Evolutionary conservation across 2,329 filamentous ascomycete species (phyloP).

Genomic region (Aspergillus sp.): DNA sequence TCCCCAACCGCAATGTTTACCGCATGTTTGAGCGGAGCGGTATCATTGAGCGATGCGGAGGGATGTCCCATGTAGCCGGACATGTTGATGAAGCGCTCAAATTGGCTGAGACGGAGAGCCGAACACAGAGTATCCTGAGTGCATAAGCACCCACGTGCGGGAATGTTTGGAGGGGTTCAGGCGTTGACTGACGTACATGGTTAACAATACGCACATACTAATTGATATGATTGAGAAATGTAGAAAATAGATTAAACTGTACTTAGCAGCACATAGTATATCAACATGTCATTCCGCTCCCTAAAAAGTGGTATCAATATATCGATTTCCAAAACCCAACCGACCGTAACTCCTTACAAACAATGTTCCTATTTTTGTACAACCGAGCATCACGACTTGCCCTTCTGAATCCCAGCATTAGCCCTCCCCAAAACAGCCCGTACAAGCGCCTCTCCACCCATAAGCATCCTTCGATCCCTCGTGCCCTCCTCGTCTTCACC

Average conservation of each 20-base stretch:
- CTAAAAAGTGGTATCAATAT: conserved; percentile 6
- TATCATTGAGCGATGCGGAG: conserved; percentile 83
- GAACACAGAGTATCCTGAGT: neutral
- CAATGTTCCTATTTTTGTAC: neutral
- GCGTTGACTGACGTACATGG: neutral
- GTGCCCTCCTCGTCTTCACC: conserved; percentile 23
- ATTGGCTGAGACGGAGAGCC: conserved; percentile 74
- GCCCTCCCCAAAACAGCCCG: conserved; percentile 37
- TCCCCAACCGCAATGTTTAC: conserved; percentile 65
- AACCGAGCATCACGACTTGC: neutral
- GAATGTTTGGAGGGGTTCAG: neutral
- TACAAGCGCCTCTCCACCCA: conserved; percentile 39
- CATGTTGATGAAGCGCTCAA: conserved; percentile 84
- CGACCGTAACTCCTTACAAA: neutral
- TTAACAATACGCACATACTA: neutral
- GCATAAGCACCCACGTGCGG: neutral
- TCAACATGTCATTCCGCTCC: neutral
- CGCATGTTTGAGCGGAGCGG: conserved; percentile 75
- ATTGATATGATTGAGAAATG: neutral
- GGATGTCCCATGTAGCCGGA: conserved; percentile 75
- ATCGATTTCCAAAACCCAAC: neutral
- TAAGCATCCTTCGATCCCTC: conserved; percentile 29
- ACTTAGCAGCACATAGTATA: neutral
- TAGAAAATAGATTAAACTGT: neutral
- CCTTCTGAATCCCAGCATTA: conserved; percentile 21